Evolutionary conservation across 1,284 basidiomycete genomes (phyloP).

Genomic region (Leccinum huronense): DNA sequence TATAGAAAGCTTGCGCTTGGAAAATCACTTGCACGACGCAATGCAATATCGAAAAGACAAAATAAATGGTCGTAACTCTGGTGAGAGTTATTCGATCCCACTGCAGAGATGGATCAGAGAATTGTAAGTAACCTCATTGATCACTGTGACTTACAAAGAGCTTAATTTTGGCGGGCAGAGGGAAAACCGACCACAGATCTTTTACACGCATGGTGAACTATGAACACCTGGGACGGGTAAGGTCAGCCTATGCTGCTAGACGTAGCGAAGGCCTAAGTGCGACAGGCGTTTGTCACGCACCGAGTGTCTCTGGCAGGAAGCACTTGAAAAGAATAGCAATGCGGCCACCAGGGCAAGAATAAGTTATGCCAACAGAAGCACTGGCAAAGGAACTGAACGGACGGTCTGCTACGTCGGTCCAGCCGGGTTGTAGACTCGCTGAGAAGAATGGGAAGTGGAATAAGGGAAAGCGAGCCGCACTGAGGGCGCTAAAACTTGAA

Average conservation of each 20-base stretch:
- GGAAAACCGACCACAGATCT: conserved; percentile 41
- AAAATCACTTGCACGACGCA: conserved; percentile 67
- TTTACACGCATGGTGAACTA: conserved; percentile 44
- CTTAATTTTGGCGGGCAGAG: conserved; percentile 45
- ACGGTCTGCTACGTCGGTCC: conserved; percentile 44
- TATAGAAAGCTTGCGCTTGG: conserved; percentile 63
- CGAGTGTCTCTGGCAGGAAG: conserved; percentile 16
- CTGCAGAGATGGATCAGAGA: conserved; percentile 37
- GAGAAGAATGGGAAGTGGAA: conserved; percentile 24
- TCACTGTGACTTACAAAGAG: conserved; percentile 48
- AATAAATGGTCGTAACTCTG: conserved; percentile 61
- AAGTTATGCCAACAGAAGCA: not conserved
- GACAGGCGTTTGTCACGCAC: conserved; percentile 7
- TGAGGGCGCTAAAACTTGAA: conserved; percentile 1
- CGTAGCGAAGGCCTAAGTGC: not conserved
- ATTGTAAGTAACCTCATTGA: conserved; percentile 1
- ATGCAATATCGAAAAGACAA: conserved; percentile 64
- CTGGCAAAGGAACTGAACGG: conserved; percentile 12
- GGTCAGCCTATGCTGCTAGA: conserved; percentile 4
- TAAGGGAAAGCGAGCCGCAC: conserved; percentile 17
- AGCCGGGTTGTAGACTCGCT: conserved; percentile 43
- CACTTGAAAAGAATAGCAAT: conserved; percentile 34
- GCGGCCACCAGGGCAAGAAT: conserved; percentile 47
- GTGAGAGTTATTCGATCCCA: conserved; percentile 71
- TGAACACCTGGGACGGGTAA: conserved; percentile 1